Conservation (phyloP, 371 early-diverging fungal species). For the Mortierella sp. region DNA sequence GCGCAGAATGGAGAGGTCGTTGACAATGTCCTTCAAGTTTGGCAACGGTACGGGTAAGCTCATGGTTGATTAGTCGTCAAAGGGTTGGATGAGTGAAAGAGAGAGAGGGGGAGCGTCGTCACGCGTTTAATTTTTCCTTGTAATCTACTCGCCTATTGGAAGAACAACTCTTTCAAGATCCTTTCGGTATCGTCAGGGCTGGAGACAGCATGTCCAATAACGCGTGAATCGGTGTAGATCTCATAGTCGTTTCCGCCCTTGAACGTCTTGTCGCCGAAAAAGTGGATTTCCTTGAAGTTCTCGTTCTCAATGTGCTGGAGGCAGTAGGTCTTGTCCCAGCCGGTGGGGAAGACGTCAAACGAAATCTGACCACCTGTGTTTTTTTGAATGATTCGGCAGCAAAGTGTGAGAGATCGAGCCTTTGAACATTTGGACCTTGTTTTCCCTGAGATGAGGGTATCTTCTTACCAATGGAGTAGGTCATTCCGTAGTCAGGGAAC, state of each 20-base stretch:
- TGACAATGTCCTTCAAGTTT: slow-evolving; percentile 30
- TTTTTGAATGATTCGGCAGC: background rate
- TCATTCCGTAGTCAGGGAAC: slow-evolving; percentile 91
- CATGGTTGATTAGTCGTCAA: too few relatives aligned
- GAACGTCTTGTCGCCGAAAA: slow-evolving; percentile 99
- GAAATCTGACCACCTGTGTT: slow-evolving; percentile 96
- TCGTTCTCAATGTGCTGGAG: slow-evolving; percentile 91
- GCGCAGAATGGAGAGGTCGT: slow-evolving; percentile 27
- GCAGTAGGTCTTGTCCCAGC: slow-evolving; percentile 99
- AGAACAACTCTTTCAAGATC: slow-evolving; percentile 88
- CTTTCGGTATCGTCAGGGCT: slow-evolving; percentile 93
- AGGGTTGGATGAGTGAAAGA: too few relatives aligned
- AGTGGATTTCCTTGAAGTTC: slow-evolving; percentile 93
- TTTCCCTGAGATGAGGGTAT: background rate
- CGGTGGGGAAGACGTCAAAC: slow-evolving; percentile 99
- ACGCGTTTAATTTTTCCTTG: too few relatives aligned
- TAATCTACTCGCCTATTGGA: too few relatives aligned
- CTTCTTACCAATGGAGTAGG: slow-evolving; percentile 89
- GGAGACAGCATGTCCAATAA: slow-evolving; percentile 92
- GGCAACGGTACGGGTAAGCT: slow-evolving; percentile 24
- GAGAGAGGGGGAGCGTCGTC: too few relatives aligned
- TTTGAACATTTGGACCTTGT: background rate
- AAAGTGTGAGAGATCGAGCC: background rate
- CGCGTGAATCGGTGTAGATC: slow-evolving; percentile 88
- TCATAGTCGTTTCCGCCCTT: slow-evolving; percentile 99